Conservation (phyloP, 768 basidiomycete genomes). For the Tulasnella sp. region DNA sequence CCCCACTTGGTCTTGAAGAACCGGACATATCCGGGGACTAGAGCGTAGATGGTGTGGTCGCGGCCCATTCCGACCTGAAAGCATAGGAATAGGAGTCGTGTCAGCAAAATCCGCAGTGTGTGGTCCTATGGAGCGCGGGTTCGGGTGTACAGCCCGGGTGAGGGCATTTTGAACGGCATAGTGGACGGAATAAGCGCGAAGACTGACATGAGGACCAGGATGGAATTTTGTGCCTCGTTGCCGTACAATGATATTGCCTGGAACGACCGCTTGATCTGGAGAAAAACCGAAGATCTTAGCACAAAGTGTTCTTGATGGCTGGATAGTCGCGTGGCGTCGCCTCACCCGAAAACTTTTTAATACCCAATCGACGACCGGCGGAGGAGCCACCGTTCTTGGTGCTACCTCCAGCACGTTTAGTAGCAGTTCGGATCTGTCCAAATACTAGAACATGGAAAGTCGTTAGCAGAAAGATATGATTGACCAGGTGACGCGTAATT, state of each 20-base stretch:
- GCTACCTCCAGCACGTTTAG: slow-evolving; percentile 92
- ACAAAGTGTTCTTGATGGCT: background rate
- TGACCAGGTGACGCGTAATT: background rate
- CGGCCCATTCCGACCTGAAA: slow-evolving; percentile 76
- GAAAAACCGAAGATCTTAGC: slow-evolving; percentile 3
- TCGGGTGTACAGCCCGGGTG: background rate
- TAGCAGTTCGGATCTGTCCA: slow-evolving; percentile 80
- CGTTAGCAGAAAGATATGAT: background rate
- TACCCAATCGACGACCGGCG: slow-evolving; percentile 82
- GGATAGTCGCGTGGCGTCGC: slow-evolving; percentile 1
- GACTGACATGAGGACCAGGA: slow-evolving; percentile 83
- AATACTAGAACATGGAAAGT: slow-evolving; percentile 16
- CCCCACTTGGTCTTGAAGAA: slow-evolving; percentile 81
- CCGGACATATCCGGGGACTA: slow-evolving; percentile 82
- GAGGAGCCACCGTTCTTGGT: slow-evolving; percentile 89
- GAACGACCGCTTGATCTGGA: slow-evolving; percentile 79
- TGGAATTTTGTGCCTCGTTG: slow-evolving; percentile 91
- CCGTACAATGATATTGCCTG: slow-evolving; percentile 92
- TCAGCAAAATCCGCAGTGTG: background rate
- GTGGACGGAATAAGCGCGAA: no score
- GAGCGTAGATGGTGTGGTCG: slow-evolving; percentile 91
- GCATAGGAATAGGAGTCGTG: slow-evolving; percentile 10
- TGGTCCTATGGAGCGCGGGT: background rate
- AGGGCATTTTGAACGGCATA: background rate
- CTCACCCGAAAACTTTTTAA: slow-evolving; percentile 93